Evolutionary conservation across 176 grass and related monocot genomes (phyloP).

Genomic region (Phyllostachys edulis): DNA sequence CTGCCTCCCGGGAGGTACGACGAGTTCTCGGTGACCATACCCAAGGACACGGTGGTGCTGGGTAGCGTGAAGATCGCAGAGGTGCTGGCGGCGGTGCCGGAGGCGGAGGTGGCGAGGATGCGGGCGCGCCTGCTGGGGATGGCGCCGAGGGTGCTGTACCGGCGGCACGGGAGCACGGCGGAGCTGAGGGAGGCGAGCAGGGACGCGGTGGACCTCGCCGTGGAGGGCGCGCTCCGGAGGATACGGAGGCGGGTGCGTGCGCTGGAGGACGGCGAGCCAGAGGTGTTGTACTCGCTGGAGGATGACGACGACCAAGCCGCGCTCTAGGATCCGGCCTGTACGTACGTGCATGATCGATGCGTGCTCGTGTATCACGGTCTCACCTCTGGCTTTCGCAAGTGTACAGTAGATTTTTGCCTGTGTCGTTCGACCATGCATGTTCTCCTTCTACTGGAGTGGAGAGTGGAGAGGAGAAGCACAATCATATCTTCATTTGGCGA

Average conservation of each 20-base stretch:
- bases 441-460: no score
- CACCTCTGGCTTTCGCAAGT: no score
- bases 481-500: no score
- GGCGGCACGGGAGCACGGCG: slow-evolving; percentile 46
- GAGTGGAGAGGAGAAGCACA: no score
- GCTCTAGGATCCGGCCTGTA: no score
- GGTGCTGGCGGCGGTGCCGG: slow-evolving; percentile 45
- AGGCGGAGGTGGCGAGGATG: slow-evolving; percentile 53
- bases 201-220: slow-evolving; percentile 61
- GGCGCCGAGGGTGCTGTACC: slow-evolving; percentile 56
- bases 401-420: no score
- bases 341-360: no score
- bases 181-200: slow-evolving; percentile 38
- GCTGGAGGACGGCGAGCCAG: slow-evolving; percentile 23
- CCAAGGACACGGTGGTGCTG: slow-evolving; percentile 63
- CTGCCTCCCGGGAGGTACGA: slow-evolving; percentile 44
- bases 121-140: slow-evolving; percentile 43
- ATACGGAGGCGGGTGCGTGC: slow-evolving; percentile 40
- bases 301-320: slow-evolving; percentile 25
- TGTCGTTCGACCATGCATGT: no score
- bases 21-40: slow-evolving; percentile 64
- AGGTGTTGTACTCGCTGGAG: slow-evolving; percentile 37
- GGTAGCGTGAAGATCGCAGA: slow-evolving; percentile 30
- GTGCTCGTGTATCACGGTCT: no score
- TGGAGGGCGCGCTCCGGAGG: slow-evolving; percentile 58